Evolutionary conservation across 176 grass and related monocot species (phyloP).

Genomic region (Carex myosuroides): DNA sequence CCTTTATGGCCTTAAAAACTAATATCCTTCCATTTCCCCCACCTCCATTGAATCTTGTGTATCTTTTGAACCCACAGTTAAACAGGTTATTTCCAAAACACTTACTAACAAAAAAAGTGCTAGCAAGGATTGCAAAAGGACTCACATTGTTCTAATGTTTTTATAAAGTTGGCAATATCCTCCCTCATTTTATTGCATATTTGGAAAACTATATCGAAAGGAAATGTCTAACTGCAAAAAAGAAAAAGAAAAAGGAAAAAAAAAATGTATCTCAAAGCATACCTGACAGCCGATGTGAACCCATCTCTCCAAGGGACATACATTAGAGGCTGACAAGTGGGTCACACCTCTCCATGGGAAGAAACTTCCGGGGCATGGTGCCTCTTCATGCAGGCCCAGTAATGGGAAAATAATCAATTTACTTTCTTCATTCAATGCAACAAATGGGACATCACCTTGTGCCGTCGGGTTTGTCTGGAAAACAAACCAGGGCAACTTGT

Average conservation of each 20-base stretch:
- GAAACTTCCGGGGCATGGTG: constrained; percentile 29
- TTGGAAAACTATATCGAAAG: neutral
- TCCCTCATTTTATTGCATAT: neutral
- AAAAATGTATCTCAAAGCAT: constrained; percentile 12
- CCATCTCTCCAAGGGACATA: constrained; percentile 80
- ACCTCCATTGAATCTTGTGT: neutral
- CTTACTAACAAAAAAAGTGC: neutral
- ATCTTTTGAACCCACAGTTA: neutral
- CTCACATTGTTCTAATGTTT: neutral
- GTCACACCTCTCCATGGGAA: constrained; percentile 50
- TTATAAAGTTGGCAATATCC: neutral
- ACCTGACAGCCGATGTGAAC: constrained; percentile 84
- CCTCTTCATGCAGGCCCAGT: constrained; percentile 57
- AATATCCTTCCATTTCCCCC: neutral
- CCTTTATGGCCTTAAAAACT: neutral
- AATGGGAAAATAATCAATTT: constrained; percentile 75
- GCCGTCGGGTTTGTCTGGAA: constrained; percentile 30
- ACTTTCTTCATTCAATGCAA: constrained; percentile 70
- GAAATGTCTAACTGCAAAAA: neutral
- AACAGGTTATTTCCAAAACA: neutral
- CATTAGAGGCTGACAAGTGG: constrained; percentile 34
- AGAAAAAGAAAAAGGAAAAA: constrained; percentile 3
- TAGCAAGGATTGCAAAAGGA: neutral
- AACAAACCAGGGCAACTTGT: neutral
- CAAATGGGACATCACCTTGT: constrained; percentile 54